Evolutionary conservation across 2,329 filamentous ascomycete species (phyloP).

Genomic region (Amesomyces nigricolor): DNA sequence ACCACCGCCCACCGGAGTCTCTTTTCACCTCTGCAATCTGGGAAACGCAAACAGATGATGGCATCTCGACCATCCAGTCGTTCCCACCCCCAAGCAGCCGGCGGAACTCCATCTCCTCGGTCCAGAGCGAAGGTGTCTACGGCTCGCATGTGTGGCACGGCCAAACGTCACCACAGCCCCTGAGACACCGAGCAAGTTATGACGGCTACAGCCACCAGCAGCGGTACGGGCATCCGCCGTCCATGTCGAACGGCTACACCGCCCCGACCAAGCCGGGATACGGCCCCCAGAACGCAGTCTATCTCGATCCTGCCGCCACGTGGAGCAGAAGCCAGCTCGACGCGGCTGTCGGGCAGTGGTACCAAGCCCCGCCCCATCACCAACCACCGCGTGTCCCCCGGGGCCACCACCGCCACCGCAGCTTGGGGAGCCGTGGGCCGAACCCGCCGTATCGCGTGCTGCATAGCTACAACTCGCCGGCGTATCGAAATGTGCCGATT

Average conservation of each 20-base stretch:
- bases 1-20: slow-evolving; percentile 10
- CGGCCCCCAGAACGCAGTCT: slow-evolving; percentile 26
- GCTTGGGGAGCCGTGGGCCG: slow-evolving; percentile 29
- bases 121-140: slow-evolving; percentile 21
- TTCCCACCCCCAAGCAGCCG: slow-evolving; percentile 29
- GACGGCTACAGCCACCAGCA: slow-evolving; percentile 27
- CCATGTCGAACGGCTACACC: slow-evolving; percentile 27
- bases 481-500: slow-evolving; percentile 50
- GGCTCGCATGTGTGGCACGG: slow-evolving; percentile 23
- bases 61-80: slow-evolving; percentile 23
- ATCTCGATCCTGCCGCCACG: slow-evolving; percentile 12
- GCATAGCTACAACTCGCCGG: slow-evolving; percentile 55
- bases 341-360: slow-evolving; percentile 26
- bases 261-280: slow-evolving; percentile 17
- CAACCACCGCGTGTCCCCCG: slow-evolving; percentile 34
- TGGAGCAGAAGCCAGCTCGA: slow-evolving; percentile 28
- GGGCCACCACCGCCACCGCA: slow-evolving; percentile 36
- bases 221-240: slow-evolving; percentile 22
- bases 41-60: slow-evolving; percentile 30
- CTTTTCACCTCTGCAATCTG: slow-evolving; percentile 26
- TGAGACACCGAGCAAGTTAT: slow-evolving; percentile 33
- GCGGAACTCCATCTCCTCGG: slow-evolving; percentile 32
- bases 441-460: slow-evolving; percentile 44
- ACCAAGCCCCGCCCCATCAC: slow-evolving; percentile 27
- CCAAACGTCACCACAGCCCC: slow-evolving; percentile 16